phyloP scores from a whole-genome alignment of 192 early-diverging fungal genomes.

The Podila minutissima region DNA sequence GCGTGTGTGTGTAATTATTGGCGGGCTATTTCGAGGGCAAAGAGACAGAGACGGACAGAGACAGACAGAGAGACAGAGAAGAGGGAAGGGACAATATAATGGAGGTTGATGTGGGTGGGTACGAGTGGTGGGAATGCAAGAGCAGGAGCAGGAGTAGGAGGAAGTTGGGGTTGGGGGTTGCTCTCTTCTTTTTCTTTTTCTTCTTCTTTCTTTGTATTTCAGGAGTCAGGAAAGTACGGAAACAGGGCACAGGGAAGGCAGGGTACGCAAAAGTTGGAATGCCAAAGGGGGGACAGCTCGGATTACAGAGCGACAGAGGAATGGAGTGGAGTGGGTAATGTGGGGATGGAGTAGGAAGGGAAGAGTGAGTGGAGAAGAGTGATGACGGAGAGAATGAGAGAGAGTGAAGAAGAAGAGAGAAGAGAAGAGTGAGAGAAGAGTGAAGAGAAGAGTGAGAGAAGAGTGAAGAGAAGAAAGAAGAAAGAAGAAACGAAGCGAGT shows the following conservation, averaged over 20 bases:
- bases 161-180: too few relatives aligned
- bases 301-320: too few relatives aligned
- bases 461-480: background rate
- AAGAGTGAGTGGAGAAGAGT: too few relatives aligned
- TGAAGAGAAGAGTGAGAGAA: background rate
- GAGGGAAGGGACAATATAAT: background rate
- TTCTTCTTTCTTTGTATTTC: background rate
- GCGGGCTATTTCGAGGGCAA: background rate
- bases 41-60: background rate
- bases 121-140: too few relatives aligned
- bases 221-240: background rate
- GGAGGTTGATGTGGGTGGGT: too few relatives aligned
- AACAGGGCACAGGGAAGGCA: too few relatives aligned
- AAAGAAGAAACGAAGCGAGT: background rate
- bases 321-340: too few relatives aligned
- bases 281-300: too few relatives aligned
- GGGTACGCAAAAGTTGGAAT: background rate
- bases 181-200: background rate
- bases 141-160: too few relatives aligned
- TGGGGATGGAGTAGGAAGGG: too few relatives aligned
- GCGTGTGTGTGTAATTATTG: background rate
- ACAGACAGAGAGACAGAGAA: background rate
- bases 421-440: too few relatives aligned
- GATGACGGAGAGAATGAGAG: background rate
- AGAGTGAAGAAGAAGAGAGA: background rate